A percentile compares a stretch with the other conserved stretches of the same genome.
Evolutionary conservation across 2,329 filamentous ascomycete species (phyloP).

Genomic region (Cytospora piceicola): DNA sequence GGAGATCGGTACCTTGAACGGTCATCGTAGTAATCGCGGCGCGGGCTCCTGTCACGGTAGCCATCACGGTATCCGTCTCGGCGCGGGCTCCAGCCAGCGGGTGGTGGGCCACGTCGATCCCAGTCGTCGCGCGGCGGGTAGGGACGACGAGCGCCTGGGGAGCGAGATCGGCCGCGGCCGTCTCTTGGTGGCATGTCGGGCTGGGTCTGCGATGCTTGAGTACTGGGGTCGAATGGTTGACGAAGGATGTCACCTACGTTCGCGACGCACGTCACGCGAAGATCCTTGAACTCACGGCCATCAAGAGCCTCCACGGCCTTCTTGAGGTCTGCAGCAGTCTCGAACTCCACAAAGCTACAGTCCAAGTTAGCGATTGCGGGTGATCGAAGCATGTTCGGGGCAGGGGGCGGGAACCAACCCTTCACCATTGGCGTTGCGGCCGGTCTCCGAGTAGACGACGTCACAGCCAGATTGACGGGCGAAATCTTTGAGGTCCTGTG

Average conservation of each 20-base stretch:
- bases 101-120: conserved; percentile 76
- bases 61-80: conserved; percentile 67
- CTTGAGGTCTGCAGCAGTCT: conserved; percentile 86
- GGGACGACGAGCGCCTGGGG: conserved; percentile 67
- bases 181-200: conserved; percentile 74
- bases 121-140: conserved; percentile 77
- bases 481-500: conserved; percentile 99
- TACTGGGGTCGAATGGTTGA: conserved; percentile 29
- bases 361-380: conserved; percentile 26
- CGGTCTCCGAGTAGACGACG: conserved; percentile 97
- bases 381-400: not conserved
- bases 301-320: conserved; percentile 95
- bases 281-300: conserved; percentile 88
- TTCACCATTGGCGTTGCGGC: conserved; percentile 87
- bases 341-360: conserved; percentile 91
- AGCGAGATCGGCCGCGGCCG: conserved; percentile 79
- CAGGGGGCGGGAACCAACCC: conserved; percentile 68
- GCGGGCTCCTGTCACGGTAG: conserved; percentile 86
- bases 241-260: conserved; percentile 66
- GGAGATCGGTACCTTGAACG: conserved; percentile 76
- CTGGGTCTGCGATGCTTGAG: conserved; percentile 63
- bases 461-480: conserved; percentile 95
- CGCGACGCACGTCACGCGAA: conserved; percentile 80
- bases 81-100: conserved; percentile 82
- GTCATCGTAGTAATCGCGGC: conserved; percentile 87